These are phyloP conservation scores for Moringa oleifera DNA, from an alignment of 345 rosid species.

Conservation along the genomic window DNA sequence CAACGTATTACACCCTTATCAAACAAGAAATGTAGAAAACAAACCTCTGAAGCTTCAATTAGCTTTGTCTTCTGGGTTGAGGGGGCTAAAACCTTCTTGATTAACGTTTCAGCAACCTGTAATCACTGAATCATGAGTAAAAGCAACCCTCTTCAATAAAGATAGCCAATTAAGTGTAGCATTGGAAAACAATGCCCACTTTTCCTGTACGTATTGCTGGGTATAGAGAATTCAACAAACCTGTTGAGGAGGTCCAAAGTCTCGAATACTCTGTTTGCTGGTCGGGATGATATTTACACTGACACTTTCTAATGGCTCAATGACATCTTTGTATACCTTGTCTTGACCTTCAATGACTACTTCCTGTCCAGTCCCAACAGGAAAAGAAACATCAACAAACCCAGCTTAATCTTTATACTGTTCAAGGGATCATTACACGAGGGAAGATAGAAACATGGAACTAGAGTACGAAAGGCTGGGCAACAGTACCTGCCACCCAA, in stretches of 20 bases:
- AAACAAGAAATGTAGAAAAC: constrained; percentile 8
- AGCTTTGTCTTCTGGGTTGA: constrained; percentile 77
- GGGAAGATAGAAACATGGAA: background rate
- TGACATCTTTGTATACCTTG: constrained; percentile 91
- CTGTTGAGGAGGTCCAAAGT: constrained; percentile 82
- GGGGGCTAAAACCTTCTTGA: constrained; percentile 76
- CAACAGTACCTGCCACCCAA: constrained; percentile 83
- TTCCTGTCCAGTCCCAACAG: constrained; percentile 42
- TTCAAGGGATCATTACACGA: background rate
- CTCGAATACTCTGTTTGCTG: constrained; percentile 64
- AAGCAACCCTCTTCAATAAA: background rate
- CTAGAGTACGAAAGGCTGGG: background rate
- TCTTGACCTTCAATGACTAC: constrained; percentile 81
- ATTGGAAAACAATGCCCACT: background rate
- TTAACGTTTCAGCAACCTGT: constrained; percentile 83
- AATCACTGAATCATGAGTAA: constrained; percentile 15
- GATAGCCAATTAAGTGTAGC: background rate
- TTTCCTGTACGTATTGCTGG: background rate
- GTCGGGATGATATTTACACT: constrained; percentile 68
- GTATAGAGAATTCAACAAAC: constrained; percentile 24
- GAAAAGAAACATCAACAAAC: background rate
- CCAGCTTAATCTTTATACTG: background rate
- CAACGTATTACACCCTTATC: background rate
- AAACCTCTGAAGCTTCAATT: constrained; percentile 66
- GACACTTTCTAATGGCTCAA: constrained; percentile 89